Base-by-base conservation (phyloP, 495 filamentous ascomycete species). In the Lasiosphaeria miniovina region DNA sequence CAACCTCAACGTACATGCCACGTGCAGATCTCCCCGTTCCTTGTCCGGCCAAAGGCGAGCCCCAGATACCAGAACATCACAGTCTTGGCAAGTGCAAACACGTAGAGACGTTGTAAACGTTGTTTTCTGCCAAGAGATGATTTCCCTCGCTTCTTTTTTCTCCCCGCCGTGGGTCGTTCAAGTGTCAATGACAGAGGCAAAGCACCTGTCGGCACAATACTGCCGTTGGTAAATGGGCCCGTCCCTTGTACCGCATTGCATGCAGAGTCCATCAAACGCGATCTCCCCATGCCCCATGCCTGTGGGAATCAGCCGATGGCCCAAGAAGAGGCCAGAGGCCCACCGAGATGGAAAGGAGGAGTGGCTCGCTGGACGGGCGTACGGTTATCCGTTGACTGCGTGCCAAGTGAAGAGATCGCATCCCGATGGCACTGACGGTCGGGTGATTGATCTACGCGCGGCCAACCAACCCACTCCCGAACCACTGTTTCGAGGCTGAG, bases 71-170 rank as follows among this genome's bases (percentile, higher is more conserved):
- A 46, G 12, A 46, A 5, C 12, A 46, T 46, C 43, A n/a, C 15
- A 6, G 43, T n/a, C 43, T 46, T 46, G 43, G 43, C 43, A 46
- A 5, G 12, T 46, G 15, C 6, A 46, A n/a, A n/a, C 24, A 24
- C 24, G 24, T 24, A 24, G 24, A 24, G 24, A 24, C 24, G 15
- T 5, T 11, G 15, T 46, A 46, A 46, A 46, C 43, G 12, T 46
- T 46, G 43, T 46, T 46, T 46, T 9, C 43, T 46, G 43, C 43
- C 43, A 46, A 46, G 43, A 46, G 8, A 46, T 46, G 43, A 46
- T 46, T 46, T n/a, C 12, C 43, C 5, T 46, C 43, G 43, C 43
- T n/a, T 46, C 43, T n/a, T 24, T 24, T 24, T 24, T 24, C 24
- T 24, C 24, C 24, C 24, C 24, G 24, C 24, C 24, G 24, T 24